Conservation (phyloP, 2,329 filamentous ascomycete genomes). For the Arthrobotrys sphaeroides region DNA sequence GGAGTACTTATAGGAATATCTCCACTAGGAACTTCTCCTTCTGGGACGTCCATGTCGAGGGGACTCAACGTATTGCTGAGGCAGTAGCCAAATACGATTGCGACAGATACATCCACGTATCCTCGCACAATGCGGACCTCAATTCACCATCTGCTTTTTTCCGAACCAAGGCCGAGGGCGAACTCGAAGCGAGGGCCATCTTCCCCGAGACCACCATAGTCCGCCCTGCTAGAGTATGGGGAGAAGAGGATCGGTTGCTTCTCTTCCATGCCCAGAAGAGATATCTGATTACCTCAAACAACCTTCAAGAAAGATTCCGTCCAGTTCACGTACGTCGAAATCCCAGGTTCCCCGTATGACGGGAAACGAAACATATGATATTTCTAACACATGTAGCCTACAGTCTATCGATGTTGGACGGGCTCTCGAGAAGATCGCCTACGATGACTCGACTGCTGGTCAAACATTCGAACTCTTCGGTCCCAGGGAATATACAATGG, state of each 20-base stretch:
- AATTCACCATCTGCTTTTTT: constrained; percentile 89
- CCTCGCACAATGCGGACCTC: constrained; percentile 86
- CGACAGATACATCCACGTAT: constrained; percentile 95
- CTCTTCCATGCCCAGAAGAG: constrained; percentile 81
- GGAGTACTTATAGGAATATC: constrained; percentile 59
- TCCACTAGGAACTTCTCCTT: constrained; percentile 84
- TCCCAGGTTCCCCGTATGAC: background rate
- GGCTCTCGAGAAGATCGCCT: constrained; percentile 87
- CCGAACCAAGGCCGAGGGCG: constrained; percentile 83
- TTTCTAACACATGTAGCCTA: constrained; percentile 28
- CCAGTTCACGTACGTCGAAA: constrained; percentile 79
- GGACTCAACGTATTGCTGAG: constrained; percentile 88
- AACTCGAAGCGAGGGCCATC: constrained; percentile 83
- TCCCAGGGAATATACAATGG: constrained; percentile 88
- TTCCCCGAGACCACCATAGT: constrained; percentile 98
- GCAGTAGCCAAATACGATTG: constrained; percentile 97
- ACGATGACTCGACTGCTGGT: constrained; percentile 87
- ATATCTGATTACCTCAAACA: constrained; percentile 88
- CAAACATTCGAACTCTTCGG: constrained; percentile 96
- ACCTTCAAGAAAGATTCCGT: constrained; percentile 89
- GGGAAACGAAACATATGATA: background rate
- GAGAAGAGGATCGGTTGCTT: constrained; percentile 91
- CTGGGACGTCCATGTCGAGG: constrained; percentile 91
- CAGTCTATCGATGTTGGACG: constrained; percentile 88
- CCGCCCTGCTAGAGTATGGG: constrained; percentile 90